Percentiles rank a stretch among this genome's conserved stretches.
phyloP scores from a whole-genome alignment of 1,284 basidiomycete genomes.

The Irpex sp. region DNA sequence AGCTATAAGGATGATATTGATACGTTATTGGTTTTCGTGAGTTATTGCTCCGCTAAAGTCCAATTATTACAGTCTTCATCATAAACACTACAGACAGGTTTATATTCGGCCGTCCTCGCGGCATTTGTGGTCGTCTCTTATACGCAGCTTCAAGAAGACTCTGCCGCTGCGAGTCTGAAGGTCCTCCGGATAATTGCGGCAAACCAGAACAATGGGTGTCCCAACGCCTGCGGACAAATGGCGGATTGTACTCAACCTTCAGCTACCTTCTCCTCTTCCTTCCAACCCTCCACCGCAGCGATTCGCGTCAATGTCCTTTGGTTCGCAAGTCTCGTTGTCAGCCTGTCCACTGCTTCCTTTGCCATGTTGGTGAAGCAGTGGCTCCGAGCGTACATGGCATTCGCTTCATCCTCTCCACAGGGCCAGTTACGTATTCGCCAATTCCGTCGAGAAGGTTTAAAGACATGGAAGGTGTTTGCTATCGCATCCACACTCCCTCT shows the following conservation, averaged over 20 bases:
- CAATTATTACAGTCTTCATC: not conserved
- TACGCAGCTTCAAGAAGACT: not conserved
- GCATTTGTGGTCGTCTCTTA: not conserved
- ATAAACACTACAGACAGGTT: not conserved
- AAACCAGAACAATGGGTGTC: not conserved
- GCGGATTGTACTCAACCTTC: not conserved
- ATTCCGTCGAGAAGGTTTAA: not conserved
- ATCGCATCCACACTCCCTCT: not conserved
- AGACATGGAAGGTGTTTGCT: not conserved
- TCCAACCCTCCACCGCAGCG: not conserved
- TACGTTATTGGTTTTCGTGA: not conserved
- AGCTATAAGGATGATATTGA: not conserved
- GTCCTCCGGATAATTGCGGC: not conserved
- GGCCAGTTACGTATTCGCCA: conserved; percentile 3
- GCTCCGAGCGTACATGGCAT: conserved; percentile 2
- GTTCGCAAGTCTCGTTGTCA: conserved; percentile 7
- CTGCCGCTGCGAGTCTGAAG: not conserved
- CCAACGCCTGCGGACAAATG: not conserved
- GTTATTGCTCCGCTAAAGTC: not conserved
- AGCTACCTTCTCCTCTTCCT: not conserved
- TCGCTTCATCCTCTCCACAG: not conserved
- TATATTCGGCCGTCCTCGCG: not conserved
- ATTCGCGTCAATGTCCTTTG: conserved; percentile 5
- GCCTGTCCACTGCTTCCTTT: conserved; percentile 1
- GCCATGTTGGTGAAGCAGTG: conserved; percentile 7